Conservation (phyloP, 2,329 filamentous ascomycete species). For the Aspergillus sp. region DNA sequence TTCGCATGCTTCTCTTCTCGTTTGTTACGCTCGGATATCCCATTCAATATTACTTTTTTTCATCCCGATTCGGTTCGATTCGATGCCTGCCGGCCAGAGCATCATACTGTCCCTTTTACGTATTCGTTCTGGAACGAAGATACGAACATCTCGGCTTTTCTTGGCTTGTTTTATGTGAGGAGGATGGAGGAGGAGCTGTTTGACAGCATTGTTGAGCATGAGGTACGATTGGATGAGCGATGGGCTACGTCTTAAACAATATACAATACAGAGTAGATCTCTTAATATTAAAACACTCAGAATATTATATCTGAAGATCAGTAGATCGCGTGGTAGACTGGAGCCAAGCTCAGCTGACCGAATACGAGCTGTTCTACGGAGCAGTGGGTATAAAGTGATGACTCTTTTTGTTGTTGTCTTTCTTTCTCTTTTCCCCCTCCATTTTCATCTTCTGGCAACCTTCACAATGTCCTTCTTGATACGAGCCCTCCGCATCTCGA, state of each 20-base stretch:
- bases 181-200: too few relatives aligned
- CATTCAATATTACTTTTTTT: neutral
- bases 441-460: too few relatives aligned
- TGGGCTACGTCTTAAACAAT: neutral
- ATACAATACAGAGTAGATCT: conserved; percentile 2
- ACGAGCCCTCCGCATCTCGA: conserved; percentile 8
- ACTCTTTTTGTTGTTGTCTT: too few relatives aligned
- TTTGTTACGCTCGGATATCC: neutral
- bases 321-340: neutral
- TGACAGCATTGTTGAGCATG: neutral
- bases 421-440: too few relatives aligned
- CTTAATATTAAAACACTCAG: neutral
- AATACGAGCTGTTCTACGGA: too few relatives aligned
- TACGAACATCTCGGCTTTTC: neutral
- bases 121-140: neutral
- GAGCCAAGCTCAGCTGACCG: neutral
- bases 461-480: neutral
- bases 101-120: neutral
- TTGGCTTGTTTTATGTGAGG: neutral
- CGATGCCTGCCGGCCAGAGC: neutral
- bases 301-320: neutral
- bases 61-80: neutral
- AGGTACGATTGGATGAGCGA: neutral
- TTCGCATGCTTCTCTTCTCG: neutral
- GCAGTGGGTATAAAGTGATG: too few relatives aligned